Evolutionary conservation across 2,329 filamentous ascomycete genomes (phyloP).

Genomic region (Zymoseptoria passerinii): DNA sequence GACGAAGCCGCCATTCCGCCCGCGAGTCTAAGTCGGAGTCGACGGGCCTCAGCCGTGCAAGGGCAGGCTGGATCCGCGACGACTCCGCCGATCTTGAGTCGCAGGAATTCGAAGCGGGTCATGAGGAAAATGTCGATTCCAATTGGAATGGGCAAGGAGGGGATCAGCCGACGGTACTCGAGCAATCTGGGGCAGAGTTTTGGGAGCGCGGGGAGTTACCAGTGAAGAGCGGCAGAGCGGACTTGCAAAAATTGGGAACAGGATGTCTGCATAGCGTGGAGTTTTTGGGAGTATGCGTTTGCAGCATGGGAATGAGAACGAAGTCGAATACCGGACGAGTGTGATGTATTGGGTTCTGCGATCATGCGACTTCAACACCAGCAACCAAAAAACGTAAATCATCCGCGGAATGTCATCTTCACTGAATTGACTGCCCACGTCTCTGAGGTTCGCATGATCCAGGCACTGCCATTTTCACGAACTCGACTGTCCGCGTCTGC

Average conservation of each 20-base stretch:
- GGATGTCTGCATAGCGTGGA: background rate
- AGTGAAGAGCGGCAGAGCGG: background rate
- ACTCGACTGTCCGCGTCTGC: too few relatives aligned
- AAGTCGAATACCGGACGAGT: too few relatives aligned
- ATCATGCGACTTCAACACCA: too few relatives aligned
- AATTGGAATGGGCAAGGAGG: slow-evolving; percentile 37
- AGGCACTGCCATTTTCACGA: too few relatives aligned
- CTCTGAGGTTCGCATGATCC: too few relatives aligned
- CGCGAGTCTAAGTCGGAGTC: slow-evolving; percentile 4
- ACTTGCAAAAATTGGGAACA: background rate
- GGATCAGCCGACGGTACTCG: slow-evolving; percentile 37
- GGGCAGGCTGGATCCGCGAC: background rate
- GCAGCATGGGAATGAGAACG: too few relatives aligned
- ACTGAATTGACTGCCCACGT: too few relatives aligned
- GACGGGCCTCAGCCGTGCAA: slow-evolving; percentile 11
- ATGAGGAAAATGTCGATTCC: slow-evolving; percentile 37
- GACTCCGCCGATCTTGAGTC: slow-evolving; percentile 10
- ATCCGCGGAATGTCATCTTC: too few relatives aligned
- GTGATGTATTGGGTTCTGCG: too few relatives aligned
- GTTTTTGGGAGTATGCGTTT: background rate
- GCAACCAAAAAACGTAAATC: too few relatives aligned
- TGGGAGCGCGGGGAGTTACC: slow-evolving; percentile 23
- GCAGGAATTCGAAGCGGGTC: slow-evolving; percentile 25
- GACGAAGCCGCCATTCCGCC: slow-evolving; percentile 14
- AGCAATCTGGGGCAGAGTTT: slow-evolving; percentile 38